Base-by-base conservation (phyloP, 257 asterid genomes). In the Knoxia roxburghii region DNA sequence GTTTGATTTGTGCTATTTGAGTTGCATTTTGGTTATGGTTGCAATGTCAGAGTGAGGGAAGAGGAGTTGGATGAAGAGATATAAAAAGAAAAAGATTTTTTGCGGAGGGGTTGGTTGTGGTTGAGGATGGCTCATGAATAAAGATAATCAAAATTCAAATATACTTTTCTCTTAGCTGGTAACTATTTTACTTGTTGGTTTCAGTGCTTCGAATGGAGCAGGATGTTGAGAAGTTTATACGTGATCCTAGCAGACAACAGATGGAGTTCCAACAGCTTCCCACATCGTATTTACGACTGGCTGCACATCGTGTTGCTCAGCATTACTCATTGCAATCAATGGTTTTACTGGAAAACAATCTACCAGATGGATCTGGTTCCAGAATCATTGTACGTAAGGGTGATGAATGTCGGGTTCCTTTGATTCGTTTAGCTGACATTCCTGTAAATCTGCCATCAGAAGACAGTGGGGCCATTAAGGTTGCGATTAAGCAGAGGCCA, bases 231-330 rank as follows among this genome's bases (percentile, higher is more conserved):
- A 95, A 82, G 83, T 95, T 95, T 79, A 81, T 91, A 14, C 85
- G 82, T 55, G 97, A 91, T 82, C 96, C 91, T 41, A 80, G 81
- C 15, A 81, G 97, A 79, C 96, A 89, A 52, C 95, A 89, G 72
- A 85, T 95, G 98, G 98, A 95, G 75, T 95, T 95, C 78, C 89
- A 89, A 61, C 97, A 89, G 78, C 82, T 95, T 68, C 99, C 99
- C 46, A 95, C 96, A 76, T 95, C 99, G 48, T 95, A 91, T 82
- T 79, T 91, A 78, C 92, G 99, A 10, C 78, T 95, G 86, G 99
- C 99, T 70, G 99, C 97, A 63, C 99, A 95, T 83, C 98, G 98
- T 53, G 95, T 95, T 54, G 98, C 99, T 26, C 99, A 95, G 68
- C 99, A 95, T 76, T 95, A 95, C 73, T 91, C 90, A n/a, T 83